Evolutionary conservation across 1,284 basidiomycete species (phyloP).

Genomic region (Anthracocystis setariae): DNA sequence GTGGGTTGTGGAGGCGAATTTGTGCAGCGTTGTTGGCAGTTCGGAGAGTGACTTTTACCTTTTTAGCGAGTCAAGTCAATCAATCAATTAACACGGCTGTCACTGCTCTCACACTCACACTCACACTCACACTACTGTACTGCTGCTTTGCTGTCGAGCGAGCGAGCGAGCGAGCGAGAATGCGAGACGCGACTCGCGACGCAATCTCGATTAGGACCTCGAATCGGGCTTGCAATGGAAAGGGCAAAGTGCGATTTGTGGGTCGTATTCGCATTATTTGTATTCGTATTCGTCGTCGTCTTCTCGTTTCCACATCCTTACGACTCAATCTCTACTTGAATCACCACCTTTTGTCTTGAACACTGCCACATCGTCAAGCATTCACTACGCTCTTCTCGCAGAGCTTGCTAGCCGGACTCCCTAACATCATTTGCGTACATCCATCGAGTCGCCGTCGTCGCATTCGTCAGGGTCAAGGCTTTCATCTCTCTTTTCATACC

Average conservation of each 20-base stretch:
- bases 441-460: background rate
- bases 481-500: background rate
- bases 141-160: no score
- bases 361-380: background rate
- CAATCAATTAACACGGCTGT: background rate
- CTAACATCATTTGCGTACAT: constrained; percentile 7
- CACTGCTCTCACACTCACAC: background rate
- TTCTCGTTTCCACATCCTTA: no score
- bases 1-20: no score
- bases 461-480: constrained; percentile 47
- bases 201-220: background rate
- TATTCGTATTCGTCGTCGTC: no score
- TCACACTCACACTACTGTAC: no score
- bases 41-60: no score
- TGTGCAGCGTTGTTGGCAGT: no score
- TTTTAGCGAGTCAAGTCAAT: no score
- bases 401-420: constrained; percentile 36
- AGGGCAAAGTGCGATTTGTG: background rate
- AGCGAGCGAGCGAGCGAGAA: no score
- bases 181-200: constrained; percentile 29
- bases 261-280: no score
- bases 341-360: background rate
- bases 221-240: background rate
- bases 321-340: no score
- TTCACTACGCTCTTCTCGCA: background rate